A percentile compares a stretch with the other conserved stretches of the same genome.
phyloP scores from a whole-genome alignment of 331 rosid species.

The Acacia pycnantha region DNA sequence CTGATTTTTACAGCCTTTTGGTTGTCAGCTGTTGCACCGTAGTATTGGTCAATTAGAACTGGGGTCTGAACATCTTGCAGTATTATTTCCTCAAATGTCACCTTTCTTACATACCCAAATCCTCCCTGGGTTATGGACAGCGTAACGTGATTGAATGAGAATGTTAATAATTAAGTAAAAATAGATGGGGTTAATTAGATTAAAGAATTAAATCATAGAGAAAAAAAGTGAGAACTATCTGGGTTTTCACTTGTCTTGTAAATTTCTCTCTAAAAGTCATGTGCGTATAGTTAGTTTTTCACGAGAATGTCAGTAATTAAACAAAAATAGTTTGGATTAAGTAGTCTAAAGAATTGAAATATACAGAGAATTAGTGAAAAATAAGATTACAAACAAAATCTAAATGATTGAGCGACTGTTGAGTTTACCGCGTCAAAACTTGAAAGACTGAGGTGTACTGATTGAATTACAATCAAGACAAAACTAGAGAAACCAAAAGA shows the following conservation, averaged over 20 bases:
- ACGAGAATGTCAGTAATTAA: not conserved
- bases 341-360: not conserved
- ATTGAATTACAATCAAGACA: too few relatives aligned
- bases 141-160: not conserved
- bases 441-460: too few relatives aligned
- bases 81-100: conserved; percentile 28
- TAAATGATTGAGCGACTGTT: not conserved
- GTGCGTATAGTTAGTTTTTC: not conserved
- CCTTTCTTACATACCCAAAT: conserved; percentile 36
- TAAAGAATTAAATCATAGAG: not conserved
- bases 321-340: too few relatives aligned
- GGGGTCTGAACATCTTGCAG: not conserved
- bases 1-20: conserved; percentile 31
- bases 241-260: too few relatives aligned
- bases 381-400: not conserved
- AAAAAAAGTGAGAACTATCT: not conserved
- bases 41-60: conserved; percentile 32
- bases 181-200: not conserved
- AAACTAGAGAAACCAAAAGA: too few relatives aligned
- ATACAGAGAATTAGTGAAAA: not conserved
- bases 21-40: not conserved
- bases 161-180: not conserved
- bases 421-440: too few relatives aligned
- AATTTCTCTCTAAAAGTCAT: too few relatives aligned
- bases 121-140: conserved; percentile 29